phyloP scores from a whole-genome alignment of 2,329 filamentous ascomycete species.

The Pseudopyricularia javanii region DNA sequence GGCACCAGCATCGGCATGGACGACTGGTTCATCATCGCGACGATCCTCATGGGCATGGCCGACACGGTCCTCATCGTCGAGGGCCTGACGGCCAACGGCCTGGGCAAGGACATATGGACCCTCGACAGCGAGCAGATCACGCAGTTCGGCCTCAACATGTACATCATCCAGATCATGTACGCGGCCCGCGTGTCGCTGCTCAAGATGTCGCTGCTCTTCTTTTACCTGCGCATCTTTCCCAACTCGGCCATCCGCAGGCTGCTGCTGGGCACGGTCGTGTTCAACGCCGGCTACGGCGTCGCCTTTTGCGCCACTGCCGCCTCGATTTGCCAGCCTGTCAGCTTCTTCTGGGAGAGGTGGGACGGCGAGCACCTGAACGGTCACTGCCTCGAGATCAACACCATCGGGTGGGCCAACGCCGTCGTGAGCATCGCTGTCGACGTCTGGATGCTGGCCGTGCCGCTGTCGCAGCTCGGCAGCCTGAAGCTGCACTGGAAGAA shows the following conservation, averaged over 20 bases:
- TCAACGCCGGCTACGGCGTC: constrained; percentile 16
- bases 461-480: constrained; percentile 24
- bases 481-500: constrained; percentile 29
- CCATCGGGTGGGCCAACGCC: constrained; percentile 33
- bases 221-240: constrained; percentile 42
- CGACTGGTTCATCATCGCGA: constrained; percentile 19
- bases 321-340: constrained; percentile 33
- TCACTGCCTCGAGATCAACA: constrained; percentile 34
- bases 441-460: constrained; percentile 25
- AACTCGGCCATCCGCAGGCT: constrained; percentile 10
- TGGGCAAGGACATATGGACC: constrained; percentile 40
- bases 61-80: constrained; percentile 17
- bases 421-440: constrained; percentile 29
- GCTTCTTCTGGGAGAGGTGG: constrained; percentile 38
- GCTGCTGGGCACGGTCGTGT: constrained; percentile 17
- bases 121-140: constrained; percentile 26
- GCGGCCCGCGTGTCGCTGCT: constrained; percentile 32
- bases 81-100: constrained; percentile 23
- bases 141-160: constrained; percentile 28
- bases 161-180: constrained; percentile 27
- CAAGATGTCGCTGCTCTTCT: constrained; percentile 37
- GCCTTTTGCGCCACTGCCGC: constrained; percentile 18
- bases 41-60: constrained; percentile 14
- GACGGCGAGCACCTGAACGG: constrained; percentile 24
- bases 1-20: constrained; percentile 20